These are phyloP conservation scores for Neocatenulostroma microsporum DNA, from an alignment of 2,329 filamentous ascomycete species.

Conservation along the genomic window DNA sequence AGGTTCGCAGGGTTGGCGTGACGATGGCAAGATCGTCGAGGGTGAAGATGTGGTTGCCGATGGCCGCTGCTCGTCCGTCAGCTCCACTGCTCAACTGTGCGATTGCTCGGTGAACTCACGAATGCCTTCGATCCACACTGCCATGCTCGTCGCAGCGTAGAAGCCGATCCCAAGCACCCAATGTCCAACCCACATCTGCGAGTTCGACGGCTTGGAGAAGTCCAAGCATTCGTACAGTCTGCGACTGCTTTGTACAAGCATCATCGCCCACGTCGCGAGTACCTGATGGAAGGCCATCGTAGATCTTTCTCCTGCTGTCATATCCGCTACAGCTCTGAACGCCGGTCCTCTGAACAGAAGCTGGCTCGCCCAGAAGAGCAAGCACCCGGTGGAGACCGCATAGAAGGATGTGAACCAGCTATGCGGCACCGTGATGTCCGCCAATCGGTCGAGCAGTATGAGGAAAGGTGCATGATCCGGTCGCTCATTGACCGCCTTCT, in stretches of 20 bases:
- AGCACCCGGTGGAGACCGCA: constrained; percentile 58
- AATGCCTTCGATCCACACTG: constrained; percentile 77
- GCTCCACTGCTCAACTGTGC: no score
- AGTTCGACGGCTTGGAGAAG: constrained; percentile 59
- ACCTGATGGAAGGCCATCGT: constrained; percentile 55
- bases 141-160: constrained; percentile 65
- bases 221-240: constrained; percentile 67
- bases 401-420: constrained; percentile 90
- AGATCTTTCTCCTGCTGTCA: no score
- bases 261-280: constrained; percentile 59
- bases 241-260: constrained; percentile 66
- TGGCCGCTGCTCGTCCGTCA: constrained; percentile 16
- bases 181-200: constrained; percentile 77
- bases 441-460: constrained; percentile 38
- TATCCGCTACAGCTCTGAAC: constrained; percentile 42
- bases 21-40: constrained; percentile 32
- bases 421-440: constrained; percentile 64
- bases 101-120: constrained; percentile 46
- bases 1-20: constrained; percentile 44
- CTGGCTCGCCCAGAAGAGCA: constrained; percentile 60
- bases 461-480: no score
- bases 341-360: constrained; percentile 48
- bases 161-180: constrained; percentile 72
- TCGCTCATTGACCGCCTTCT: no score
- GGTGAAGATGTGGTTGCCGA: constrained; percentile 30